Conservation (phyloP, 139 green algal species). For the Nannochloris sp. region DNA sequence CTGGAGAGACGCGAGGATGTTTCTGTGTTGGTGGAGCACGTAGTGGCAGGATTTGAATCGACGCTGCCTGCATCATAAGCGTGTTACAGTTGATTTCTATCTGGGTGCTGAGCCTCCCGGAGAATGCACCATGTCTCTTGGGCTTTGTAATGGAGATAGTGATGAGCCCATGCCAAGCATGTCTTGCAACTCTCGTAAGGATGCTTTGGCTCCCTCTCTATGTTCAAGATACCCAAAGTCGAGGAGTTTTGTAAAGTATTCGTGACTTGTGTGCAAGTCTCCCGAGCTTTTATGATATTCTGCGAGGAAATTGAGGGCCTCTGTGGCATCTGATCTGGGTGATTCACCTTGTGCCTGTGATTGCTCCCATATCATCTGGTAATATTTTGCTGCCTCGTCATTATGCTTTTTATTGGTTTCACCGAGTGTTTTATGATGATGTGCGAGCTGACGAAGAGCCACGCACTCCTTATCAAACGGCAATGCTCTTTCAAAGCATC, state of each 20-base stretch:
- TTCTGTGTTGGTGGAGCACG: no score
- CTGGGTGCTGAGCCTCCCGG: no score
- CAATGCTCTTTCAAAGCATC: conserved; percentile 77
- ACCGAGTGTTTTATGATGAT: conserved; percentile 53
- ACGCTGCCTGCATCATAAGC: no score
- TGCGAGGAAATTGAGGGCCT: conserved; percentile 82
- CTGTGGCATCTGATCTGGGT: conserved; percentile 51
- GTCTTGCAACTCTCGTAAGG: conserved; percentile 66
- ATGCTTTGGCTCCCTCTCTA: conserved; percentile 76
- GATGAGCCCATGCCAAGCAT: background rate
- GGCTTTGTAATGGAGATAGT: background rate
- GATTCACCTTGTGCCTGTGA: conserved; percentile 49
- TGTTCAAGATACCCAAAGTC: conserved; percentile 55
- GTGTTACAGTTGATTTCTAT: no score
- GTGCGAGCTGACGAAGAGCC: conserved; percentile 69
- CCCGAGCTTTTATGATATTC: conserved; percentile 51
- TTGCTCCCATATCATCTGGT: conserved; percentile 58
- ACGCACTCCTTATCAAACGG: conserved; percentile 52
- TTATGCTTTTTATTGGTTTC: conserved; percentile 27
- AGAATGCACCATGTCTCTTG: background rate
- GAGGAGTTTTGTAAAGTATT: conserved; percentile 62
- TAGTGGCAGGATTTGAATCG: no score
- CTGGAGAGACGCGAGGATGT: no score
- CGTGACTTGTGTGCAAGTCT: conserved; percentile 45
- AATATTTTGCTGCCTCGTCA: conserved; percentile 57